phyloP scores from a whole-genome alignment of 148 eudicot genomes.

The Fagopyrum homotropicum region DNA sequence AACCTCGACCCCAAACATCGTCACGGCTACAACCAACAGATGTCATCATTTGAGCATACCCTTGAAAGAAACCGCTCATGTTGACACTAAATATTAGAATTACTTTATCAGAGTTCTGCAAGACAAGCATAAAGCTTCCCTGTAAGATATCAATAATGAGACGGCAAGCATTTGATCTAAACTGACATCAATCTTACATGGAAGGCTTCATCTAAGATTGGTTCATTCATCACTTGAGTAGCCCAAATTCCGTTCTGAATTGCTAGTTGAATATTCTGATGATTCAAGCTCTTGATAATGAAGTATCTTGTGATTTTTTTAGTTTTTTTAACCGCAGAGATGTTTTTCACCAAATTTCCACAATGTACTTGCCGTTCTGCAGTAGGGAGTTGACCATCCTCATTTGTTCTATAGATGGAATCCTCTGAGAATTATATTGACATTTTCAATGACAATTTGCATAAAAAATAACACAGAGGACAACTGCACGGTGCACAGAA shows the following conservation, averaged over 20 bases:
- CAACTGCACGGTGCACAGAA: background rate
- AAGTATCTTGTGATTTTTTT: constrained; percentile 55
- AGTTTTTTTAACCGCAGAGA: constrained; percentile 24
- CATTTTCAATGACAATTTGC: constrained; percentile 13
- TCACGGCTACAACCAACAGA: constrained; percentile 75
- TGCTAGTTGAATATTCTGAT: constrained; percentile 69
- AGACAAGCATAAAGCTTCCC: constrained; percentile 24
- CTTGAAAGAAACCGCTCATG: constrained; percentile 90
- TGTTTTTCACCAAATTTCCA: constrained; percentile 28
- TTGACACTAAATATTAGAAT: constrained; percentile 84
- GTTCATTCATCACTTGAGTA: constrained; percentile 86
- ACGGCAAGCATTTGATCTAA: constrained; percentile 9
- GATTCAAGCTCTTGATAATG: constrained; percentile 80
- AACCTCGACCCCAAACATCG: constrained; percentile 72
- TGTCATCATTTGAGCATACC: constrained; percentile 85
- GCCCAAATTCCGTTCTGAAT: constrained; percentile 82
- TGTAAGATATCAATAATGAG: constrained; percentile 16
- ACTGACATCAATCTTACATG: constrained; percentile 43
- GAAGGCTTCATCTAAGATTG: constrained; percentile 78
- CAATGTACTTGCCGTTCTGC: constrained; percentile 29
- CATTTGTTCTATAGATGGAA: constrained; percentile 38
- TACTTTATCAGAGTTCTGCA: constrained; percentile 75
- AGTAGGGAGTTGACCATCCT: constrained; percentile 23
- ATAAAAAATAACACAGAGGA: background rate
- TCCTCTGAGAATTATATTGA: constrained; percentile 40